Conservation (phyloP, 2,329 filamentous ascomycete genomes). For the Alternaria triticimaculans region DNA sequence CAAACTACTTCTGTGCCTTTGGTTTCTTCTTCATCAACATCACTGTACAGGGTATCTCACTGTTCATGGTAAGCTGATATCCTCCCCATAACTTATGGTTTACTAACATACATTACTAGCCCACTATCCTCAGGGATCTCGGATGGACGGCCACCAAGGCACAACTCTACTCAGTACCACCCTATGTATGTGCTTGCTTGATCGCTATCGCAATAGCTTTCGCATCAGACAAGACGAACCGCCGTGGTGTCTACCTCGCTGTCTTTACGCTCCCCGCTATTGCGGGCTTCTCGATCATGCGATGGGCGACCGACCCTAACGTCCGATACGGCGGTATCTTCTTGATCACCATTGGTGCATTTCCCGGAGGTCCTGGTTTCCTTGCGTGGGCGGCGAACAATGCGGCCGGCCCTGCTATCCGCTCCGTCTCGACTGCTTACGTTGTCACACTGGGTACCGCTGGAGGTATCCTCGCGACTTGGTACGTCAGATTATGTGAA, state of each 20-base stretch:
- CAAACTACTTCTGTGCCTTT: constrained; percentile 65
- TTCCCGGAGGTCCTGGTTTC: constrained; percentile 65
- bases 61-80: constrained; percentile 45
- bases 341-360: constrained; percentile 63
- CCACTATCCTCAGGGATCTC: constrained; percentile 47
- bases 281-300: constrained; percentile 61
- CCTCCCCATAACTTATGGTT: neutral
- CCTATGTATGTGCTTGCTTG: constrained; percentile 48
- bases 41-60: constrained; percentile 59
- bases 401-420: constrained; percentile 62
- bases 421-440: constrained; percentile 63
- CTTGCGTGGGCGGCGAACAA: constrained; percentile 67
- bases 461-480: constrained; percentile 65
- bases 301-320: constrained; percentile 64
- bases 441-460: constrained; percentile 72
- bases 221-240: constrained; percentile 46
- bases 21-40: constrained; percentile 68
- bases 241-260: constrained; percentile 48
- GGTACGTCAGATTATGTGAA: constrained; percentile 23
- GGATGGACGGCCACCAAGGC: constrained; percentile 49
- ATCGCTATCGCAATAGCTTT: constrained; percentile 47
- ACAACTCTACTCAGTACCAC: constrained; percentile 49
- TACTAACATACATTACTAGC: constrained; percentile 25
- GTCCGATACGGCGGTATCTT: constrained; percentile 62
- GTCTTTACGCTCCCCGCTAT: constrained; percentile 52